Conservation (phyloP, 306 rosid species). For the Quercus glauca region DNA sequence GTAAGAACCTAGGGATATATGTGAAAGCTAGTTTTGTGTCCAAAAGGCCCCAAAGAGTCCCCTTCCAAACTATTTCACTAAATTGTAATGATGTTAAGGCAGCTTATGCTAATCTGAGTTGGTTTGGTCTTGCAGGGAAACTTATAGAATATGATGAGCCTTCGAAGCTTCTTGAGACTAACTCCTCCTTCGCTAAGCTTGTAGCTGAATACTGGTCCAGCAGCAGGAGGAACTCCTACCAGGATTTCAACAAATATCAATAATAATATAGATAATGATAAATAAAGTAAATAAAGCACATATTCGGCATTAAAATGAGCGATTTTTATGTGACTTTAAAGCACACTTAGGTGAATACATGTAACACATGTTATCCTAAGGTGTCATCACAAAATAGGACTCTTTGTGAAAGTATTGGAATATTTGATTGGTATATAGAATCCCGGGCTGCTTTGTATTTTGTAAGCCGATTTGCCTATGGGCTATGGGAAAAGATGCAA, state of each 20-base stretch:
- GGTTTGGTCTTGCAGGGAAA: constrained; percentile 35
- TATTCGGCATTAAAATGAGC: background rate
- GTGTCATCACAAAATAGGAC: too few relatives aligned
- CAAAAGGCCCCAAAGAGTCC: too few relatives aligned
- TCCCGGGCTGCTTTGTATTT: too few relatives aligned
- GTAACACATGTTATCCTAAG: too few relatives aligned
- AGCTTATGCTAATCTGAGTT: background rate
- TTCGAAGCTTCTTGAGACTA: constrained; percentile 44
- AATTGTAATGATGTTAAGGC: too few relatives aligned
- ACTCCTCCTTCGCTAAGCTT: constrained; percentile 60
- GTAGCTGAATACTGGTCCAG: constrained; percentile 72
- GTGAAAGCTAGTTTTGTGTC: too few relatives aligned
- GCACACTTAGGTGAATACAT: background rate
- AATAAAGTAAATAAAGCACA: background rate
- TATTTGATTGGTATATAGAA: too few relatives aligned
- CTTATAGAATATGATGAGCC: constrained; percentile 60
- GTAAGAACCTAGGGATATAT: too few relatives aligned
- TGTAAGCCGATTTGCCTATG: too few relatives aligned
- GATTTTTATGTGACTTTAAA: background rate
- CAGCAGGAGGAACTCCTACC: constrained; percentile 33
- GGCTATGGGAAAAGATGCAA: too few relatives aligned
- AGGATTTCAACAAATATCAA: background rate
- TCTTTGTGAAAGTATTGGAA: too few relatives aligned
- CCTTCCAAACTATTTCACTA: too few relatives aligned
- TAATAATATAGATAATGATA: background rate